Base-by-base conservation (phyloP, 495 filamentous ascomycete species). In the Penicillium argentinense region DNA sequence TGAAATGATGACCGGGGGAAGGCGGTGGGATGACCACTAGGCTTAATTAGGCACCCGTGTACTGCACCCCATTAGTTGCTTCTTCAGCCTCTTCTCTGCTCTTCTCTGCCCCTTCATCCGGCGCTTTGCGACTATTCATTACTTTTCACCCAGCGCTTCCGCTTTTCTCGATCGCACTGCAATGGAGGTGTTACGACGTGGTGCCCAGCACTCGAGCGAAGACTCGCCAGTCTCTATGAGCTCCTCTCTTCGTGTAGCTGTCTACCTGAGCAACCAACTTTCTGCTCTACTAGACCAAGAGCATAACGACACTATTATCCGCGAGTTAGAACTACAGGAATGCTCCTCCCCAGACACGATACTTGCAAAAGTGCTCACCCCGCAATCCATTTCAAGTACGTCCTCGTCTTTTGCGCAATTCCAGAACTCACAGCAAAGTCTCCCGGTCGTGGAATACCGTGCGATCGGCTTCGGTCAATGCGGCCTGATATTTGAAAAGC, bases 381-480 rank as follows among this genome's bases (percentile, higher is more conserved):
- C 38, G 9, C 9, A 43, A 6, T 38, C 44, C 5, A n/a, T 21
- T 22, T 39, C 25, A 12, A 37, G 39, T 22, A 34, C 47, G 11
- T 23, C 29, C 17, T 37, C 47, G 2, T 37, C 47, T 11, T 42
- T 43, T 24, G 14, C 39, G 4, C 13, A 13, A 12, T 27, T 38
- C 22, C 28, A 49, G n/a, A 38, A 49, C 14, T 8, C 14, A 22
- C 38, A 43, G 9, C 29, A 42, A 19, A 5, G 14, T 12, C 19
- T 37, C 1, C 16, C 12, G 9, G 32, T 23, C 13, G 25, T 43
- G 11, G 47, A 39, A 6, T 49, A 28, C 6, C 47, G 47, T 14
- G 21, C 26, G 14, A 49, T 49, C 14, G 50, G 44, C 0, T 53
- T 53, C 24, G 44, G 50, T 0, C 50, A 53, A 22, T 48, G 50